A percentile compares a stretch with the other conserved stretches of the same genome.
Conservation (phyloP, 345 rosid genomes). For the Arabidopsis suecica region DNA sequence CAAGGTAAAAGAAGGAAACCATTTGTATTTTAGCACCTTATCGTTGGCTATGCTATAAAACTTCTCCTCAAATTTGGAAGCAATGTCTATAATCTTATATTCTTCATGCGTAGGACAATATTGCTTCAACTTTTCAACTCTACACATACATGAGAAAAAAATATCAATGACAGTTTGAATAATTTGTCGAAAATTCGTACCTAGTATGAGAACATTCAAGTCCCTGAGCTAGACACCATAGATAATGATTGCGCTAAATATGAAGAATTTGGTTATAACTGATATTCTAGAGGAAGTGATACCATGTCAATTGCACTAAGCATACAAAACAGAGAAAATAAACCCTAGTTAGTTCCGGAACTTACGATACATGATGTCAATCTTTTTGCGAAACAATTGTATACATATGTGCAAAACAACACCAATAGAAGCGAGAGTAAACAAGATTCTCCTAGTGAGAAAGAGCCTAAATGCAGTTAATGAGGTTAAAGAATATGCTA, state of each 20-base stretch:
- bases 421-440: background rate
- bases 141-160: conserved; percentile 34
- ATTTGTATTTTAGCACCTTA: conserved; percentile 53
- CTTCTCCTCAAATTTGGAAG: conserved; percentile 66
- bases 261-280: too few species aligned
- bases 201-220: too few species aligned
- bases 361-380: background rate
- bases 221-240: too few species aligned
- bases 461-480: background rate
- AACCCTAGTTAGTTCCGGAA: background rate
- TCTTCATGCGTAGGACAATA: conserved; percentile 52
- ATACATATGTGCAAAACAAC: background rate
- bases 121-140: conserved; percentile 60
- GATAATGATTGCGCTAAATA: too few species aligned
- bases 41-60: conserved; percentile 49
- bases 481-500: background rate
- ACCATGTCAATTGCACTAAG: background rate
- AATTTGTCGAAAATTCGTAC: background rate
- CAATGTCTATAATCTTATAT: conserved; percentile 52
- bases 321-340: too few species aligned
- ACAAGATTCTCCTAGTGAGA: background rate
- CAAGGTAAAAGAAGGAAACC: background rate
- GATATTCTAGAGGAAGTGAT: background rate
- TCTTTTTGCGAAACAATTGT: background rate
- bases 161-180: background rate